These are phyloP conservation scores for Lentinula sp. DNA, from an alignment of 768 basidiomycete genomes.

Conservation along the genomic window DNA sequence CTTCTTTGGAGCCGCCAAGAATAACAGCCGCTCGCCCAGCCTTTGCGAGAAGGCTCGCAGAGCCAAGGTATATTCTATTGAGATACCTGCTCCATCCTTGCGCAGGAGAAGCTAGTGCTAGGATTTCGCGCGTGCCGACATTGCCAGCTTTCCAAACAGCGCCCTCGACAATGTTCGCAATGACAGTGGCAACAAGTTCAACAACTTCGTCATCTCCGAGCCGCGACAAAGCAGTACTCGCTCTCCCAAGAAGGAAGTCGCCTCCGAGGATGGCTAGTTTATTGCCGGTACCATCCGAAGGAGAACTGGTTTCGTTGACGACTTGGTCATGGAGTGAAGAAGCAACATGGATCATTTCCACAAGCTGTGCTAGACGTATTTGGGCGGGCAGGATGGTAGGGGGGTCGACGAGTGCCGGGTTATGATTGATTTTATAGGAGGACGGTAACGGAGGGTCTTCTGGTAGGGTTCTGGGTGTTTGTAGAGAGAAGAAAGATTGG, in stretches of 20 bases:
- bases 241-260: slow-evolving; percentile 91
- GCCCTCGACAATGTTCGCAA: slow-evolving; percentile 95
- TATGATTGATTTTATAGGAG: neutral
- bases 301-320: slow-evolving; percentile 56
- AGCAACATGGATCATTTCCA: slow-evolving; percentile 98
- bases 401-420: slow-evolving; percentile 21
- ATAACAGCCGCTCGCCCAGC: slow-evolving; percentile 62
- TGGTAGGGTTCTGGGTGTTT: slow-evolving; percentile 27
- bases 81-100: slow-evolving; percentile 76
- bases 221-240: slow-evolving; percentile 80
- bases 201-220: slow-evolving; percentile 88
- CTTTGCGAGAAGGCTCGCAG: slow-evolving; percentile 72
- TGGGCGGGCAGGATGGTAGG: slow-evolving; percentile 76
- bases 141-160: slow-evolving; percentile 77
- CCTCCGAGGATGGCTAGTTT: slow-evolving; percentile 93
- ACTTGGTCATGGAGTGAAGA: slow-evolving; percentile 92
- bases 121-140: slow-evolving; percentile 19
- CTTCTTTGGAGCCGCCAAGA: slow-evolving; percentile 57
- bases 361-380: slow-evolving; percentile 87
- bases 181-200: slow-evolving; percentile 86
- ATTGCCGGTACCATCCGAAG: slow-evolving; percentile 69
- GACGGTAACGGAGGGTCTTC: slow-evolving; percentile 17
- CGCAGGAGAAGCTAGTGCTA: slow-evolving; percentile 23
- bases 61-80: slow-evolving; percentile 72
- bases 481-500: slow-evolving; percentile 46